These are phyloP conservation scores for Austroboletus novae-zelandiae DNA, from an alignment of 1,284 basidiomycete species.

Conservation along the genomic window DNA sequence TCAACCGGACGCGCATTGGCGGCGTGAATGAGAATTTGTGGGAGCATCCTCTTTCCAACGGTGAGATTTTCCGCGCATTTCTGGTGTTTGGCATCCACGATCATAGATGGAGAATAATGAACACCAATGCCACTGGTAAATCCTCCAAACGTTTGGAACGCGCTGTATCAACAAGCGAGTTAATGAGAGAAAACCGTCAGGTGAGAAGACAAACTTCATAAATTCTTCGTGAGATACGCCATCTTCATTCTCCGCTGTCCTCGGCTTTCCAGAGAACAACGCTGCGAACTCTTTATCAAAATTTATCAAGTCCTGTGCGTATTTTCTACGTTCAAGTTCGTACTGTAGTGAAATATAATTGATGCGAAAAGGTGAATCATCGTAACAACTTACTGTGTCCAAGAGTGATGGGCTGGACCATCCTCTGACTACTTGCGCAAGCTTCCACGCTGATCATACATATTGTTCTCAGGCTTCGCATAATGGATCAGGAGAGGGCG, in stretches of 20 bases:
- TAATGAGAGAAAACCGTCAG: no score
- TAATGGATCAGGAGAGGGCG: no score
- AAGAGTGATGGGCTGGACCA: conserved; percentile 55
- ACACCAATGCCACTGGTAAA: background rate
- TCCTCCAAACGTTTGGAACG: background rate
- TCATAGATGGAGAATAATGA: background rate
- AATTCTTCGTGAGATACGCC: conserved; percentile 17
- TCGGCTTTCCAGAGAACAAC: conserved; percentile 65
- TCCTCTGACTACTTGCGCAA: background rate
- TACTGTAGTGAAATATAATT: conserved; percentile 37
- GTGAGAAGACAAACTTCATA: background rate
- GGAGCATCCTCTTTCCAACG: background rate
- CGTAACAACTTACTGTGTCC: conserved; percentile 53
- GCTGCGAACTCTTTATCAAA: conserved; percentile 76
- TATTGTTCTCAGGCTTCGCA: no score
- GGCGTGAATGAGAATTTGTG: background rate
- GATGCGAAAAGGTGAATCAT: no score
- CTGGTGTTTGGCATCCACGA: background rate
- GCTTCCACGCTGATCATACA: background rate
- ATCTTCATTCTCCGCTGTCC: conserved; percentile 50
- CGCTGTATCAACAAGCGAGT: background rate
- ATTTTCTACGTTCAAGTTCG: conserved; percentile 67
- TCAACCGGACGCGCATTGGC: background rate
- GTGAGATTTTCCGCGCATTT: background rate
- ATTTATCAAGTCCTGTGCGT: conserved; percentile 74